These are phyloP conservation scores for Leptoxyphium fumago DNA, from an alignment of 2,329 filamentous ascomycete species.

Conservation along the genomic window DNA sequence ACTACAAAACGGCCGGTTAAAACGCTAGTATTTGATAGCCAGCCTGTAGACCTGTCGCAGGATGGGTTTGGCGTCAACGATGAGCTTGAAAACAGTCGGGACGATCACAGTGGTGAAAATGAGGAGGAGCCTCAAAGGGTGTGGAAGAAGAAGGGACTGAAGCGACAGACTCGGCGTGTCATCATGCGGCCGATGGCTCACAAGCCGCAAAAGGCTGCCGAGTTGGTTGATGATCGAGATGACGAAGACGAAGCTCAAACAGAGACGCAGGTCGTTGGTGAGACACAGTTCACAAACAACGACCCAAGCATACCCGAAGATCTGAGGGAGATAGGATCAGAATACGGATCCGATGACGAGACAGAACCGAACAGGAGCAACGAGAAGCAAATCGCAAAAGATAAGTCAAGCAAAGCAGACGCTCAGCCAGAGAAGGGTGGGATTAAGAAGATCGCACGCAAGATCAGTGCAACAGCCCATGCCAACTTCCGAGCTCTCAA, in stretches of 20 bases:
- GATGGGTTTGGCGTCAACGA: constrained; percentile 25
- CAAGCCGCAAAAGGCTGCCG: constrained; percentile 15
- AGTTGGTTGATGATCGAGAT: constrained; percentile 4
- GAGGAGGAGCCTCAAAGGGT: constrained; percentile 45
- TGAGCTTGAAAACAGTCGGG: constrained; percentile 41
- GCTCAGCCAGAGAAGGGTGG: constrained; percentile 3
- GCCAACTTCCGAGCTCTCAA: constrained; percentile 35
- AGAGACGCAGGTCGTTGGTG: constrained; percentile 7
- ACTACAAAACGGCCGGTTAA: constrained; percentile 7
- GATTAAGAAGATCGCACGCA: constrained; percentile 26
- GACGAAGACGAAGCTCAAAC: constrained; percentile 3
- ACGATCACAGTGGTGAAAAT: constrained; percentile 37
- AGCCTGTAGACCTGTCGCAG: constrained; percentile 15
- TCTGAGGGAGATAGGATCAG: neutral
- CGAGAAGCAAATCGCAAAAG: constrained; percentile 1
- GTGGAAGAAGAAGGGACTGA: constrained; percentile 75
- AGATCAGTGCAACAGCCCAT: constrained; percentile 32
- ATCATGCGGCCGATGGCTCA: constrained; percentile 35
- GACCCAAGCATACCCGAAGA: neutral
- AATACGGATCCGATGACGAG: neutral
- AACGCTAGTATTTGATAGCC: constrained; percentile 28
- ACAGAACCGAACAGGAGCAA: constrained; percentile 1
- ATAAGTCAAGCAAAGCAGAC: neutral
- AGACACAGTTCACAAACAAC: constrained; percentile 7
- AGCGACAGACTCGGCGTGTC: constrained; percentile 56